Conservation (phyloP, 192 early-diverging fungal species). For the Backusella liffmaniae region DNA sequence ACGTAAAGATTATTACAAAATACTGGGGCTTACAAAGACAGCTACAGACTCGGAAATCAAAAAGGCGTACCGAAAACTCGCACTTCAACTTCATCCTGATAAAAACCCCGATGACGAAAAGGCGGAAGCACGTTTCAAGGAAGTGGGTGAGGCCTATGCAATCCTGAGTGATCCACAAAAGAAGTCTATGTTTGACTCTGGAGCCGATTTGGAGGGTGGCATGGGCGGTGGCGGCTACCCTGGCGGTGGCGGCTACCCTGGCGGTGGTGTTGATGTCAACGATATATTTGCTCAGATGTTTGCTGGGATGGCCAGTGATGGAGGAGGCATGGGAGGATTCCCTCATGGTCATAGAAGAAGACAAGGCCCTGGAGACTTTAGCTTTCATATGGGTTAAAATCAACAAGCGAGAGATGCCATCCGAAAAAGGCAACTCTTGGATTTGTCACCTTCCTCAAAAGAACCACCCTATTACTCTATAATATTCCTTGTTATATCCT, state of each 20-base stretch:
- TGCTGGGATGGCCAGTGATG: constrained; percentile 14
- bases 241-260: constrained; percentile 38
- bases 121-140: constrained; percentile 81
- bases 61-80: constrained; percentile 81
- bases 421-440: background rate
- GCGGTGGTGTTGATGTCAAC: constrained; percentile 53
- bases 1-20: constrained; percentile 96
- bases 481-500: background rate
- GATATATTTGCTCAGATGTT: constrained; percentile 59
- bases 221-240: constrained; percentile 41
- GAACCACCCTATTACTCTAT: background rate
- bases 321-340: constrained; percentile 13
- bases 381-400: constrained; percentile 48
- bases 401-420: background rate
- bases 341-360: constrained; percentile 14
- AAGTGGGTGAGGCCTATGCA: constrained; percentile 76
- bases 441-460: background rate
- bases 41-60: constrained; percentile 81
- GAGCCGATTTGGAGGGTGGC: constrained; percentile 74
- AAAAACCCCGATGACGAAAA: constrained; percentile 72
- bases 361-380: constrained; percentile 25
- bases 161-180: constrained; percentile 80
- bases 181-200: constrained; percentile 77
- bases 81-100: constrained; percentile 90
- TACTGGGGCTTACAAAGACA: constrained; percentile 73